A percentile compares a stretch with the other conserved stretches of the same genome.
phyloP scores from a whole-genome alignment of 768 basidiomycete genomes.

The Tricholoma sp. region DNA sequence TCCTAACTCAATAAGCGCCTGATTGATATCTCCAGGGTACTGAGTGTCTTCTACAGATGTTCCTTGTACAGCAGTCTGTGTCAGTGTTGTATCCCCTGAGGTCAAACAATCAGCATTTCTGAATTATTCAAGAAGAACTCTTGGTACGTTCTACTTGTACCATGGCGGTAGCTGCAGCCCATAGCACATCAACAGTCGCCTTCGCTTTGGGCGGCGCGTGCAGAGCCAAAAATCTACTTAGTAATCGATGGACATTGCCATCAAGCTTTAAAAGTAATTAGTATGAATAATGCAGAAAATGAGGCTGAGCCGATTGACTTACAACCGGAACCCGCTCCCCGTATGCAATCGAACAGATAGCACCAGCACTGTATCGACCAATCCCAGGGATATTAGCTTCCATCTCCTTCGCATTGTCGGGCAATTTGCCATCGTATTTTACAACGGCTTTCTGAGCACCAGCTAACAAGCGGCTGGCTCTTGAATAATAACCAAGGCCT shows the following conservation, averaged over 20 bases:
- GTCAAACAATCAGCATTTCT: not conserved
- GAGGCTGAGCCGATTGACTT: slow-evolving; percentile 26
- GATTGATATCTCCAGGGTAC: slow-evolving; percentile 80
- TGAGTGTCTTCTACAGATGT: slow-evolving; percentile 19
- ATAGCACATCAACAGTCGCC: slow-evolving; percentile 71
- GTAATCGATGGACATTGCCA: slow-evolving; percentile 84
- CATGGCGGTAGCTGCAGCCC: slow-evolving; percentile 70
- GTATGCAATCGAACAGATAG: slow-evolving; percentile 85
- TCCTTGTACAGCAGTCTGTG: not conserved
- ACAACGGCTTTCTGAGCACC: slow-evolving; percentile 80
- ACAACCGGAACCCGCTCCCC: slow-evolving; percentile 81
- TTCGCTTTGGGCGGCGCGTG: slow-evolving; percentile 82
- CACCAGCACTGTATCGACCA: slow-evolving; percentile 85
- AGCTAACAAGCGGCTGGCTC: slow-evolving; percentile 73
- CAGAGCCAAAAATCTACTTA: slow-evolving; percentile 78
- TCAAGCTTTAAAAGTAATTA: slow-evolving; percentile 53
- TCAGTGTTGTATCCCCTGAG: not conserved
- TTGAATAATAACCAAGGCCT: slow-evolving; percentile 87
- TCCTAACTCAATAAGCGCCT: slow-evolving; percentile 92
- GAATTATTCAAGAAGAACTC: not conserved
- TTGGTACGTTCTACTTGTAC: slow-evolving; percentile 36
- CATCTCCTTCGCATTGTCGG: slow-evolving; percentile 75
- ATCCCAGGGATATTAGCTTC: slow-evolving; percentile 83
- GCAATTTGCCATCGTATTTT: slow-evolving; percentile 65
- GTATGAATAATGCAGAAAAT: slow-evolving; percentile 2